phyloP scores from a whole-genome alignment of 371 early-diverging fungal species.

The Nematocida sp. region DNA sequence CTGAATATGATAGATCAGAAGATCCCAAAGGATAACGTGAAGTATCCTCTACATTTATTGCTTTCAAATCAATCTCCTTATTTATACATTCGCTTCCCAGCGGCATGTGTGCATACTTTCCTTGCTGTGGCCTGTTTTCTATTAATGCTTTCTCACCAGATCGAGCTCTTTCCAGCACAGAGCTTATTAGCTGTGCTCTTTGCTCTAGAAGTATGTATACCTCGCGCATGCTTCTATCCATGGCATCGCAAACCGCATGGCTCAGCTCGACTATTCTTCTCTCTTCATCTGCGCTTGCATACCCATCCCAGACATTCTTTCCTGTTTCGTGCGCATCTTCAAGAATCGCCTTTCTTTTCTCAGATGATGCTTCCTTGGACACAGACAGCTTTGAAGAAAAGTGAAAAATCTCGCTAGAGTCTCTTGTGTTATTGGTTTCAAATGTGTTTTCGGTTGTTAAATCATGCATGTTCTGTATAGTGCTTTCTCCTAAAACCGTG shows the following conservation, averaged over 20 bases:
- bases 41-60: neutral
- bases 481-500: conserved; percentile 16
- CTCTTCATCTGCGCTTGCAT: conserved; percentile 1
- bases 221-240: conserved; percentile 22
- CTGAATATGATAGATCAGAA: neutral
- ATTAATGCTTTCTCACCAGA: neutral
- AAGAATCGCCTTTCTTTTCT: neutral
- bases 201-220: conserved; percentile 10
- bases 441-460: conserved; percentile 30
- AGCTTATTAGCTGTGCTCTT: conserved; percentile 4
- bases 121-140: neutral
- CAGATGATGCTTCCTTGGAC: too few relatives aligned
- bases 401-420: neutral
- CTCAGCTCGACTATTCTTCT: conserved; percentile 2
- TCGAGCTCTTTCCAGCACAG: conserved; percentile 4
- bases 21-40: neutral
- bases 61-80: neutral
- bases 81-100: neutral
- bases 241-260: conserved; percentile 2
- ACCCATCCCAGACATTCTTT: neutral
- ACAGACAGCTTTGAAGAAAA: neutral
- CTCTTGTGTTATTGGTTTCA: neutral
- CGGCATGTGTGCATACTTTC: neutral
- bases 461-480: neutral
- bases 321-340: neutral